Conservation (phyloP, 495 filamentous ascomycete genomes). For the Usnea hakonensis region DNA sequence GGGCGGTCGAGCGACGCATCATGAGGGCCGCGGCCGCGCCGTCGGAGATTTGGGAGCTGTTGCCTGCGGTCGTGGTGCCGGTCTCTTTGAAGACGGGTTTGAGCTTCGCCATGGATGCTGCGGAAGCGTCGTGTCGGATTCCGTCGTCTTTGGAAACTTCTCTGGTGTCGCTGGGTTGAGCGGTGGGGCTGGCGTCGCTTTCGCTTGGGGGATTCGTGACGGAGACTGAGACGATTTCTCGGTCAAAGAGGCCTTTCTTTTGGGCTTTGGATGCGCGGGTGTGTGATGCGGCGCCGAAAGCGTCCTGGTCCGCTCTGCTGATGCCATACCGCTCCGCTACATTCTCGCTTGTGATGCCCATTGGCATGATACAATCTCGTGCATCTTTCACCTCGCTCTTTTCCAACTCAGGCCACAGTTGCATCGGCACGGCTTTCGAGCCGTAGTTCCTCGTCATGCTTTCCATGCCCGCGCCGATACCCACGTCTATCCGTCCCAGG, state of each 20-base stretch:
- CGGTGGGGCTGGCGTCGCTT: conserved; percentile 1
- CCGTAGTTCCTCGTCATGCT: conserved; percentile 90
- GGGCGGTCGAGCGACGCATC: conserved; percentile 78
- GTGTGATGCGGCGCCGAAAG: conserved; percentile 69
- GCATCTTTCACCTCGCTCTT: conserved; percentile 60
- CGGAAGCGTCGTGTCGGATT: conserved; percentile 55
- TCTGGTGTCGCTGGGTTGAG: conserved; percentile 34
- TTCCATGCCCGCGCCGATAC: conserved; percentile 86
- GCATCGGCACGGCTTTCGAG: conserved; percentile 67
- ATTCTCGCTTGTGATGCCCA: conserved; percentile 91
- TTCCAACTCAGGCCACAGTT: conserved; percentile 67
- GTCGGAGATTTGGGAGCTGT: conserved; percentile 79
- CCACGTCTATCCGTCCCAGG: conserved; percentile 63
- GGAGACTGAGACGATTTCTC: conserved; percentile 66
- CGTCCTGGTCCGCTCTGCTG: conserved; percentile 69
- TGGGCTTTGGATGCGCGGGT: conserved; percentile 61
- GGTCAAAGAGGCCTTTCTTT: conserved; percentile 58
- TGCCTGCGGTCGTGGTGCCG: conserved; percentile 72
- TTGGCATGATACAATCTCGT: conserved; percentile 82
- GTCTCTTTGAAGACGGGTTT: conserved; percentile 71
- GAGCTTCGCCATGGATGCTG: conserved; percentile 64
- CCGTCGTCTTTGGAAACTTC: conserved; percentile 69
- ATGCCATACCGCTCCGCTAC: conserved; percentile 73
- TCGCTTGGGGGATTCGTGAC: background rate
- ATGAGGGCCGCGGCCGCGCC: conserved; percentile 77